These are phyloP conservation scores for Ganoderma resinaceum DNA, from an alignment of 1,284 basidiomycete genomes.

Conservation along the genomic window DNA sequence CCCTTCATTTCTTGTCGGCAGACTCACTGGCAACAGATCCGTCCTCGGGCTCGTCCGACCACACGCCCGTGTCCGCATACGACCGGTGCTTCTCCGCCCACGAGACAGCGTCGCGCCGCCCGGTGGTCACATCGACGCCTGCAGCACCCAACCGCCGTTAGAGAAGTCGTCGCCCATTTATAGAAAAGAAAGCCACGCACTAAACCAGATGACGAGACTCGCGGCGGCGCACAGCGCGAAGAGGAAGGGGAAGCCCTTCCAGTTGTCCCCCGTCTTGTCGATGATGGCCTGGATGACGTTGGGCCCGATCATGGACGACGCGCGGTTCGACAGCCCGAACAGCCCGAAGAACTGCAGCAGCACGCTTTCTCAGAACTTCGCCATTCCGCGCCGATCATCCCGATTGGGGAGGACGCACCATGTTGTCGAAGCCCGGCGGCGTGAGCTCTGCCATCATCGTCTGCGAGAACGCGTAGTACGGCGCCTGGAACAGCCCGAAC, in stretches of 20 bases:
- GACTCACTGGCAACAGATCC: neutral
- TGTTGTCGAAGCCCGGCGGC: slow-evolving; percentile 85
- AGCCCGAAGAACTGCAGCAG: slow-evolving; percentile 73
- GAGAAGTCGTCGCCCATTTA: neutral
- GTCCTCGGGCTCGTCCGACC: slow-evolving; percentile 31
- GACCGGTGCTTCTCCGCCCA: slow-evolving; percentile 58
- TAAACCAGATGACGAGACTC: slow-evolving; percentile 75
- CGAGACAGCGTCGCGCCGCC: slow-evolving; percentile 66
- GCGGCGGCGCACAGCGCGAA: slow-evolving; percentile 74
- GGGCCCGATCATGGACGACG: slow-evolving; percentile 81
- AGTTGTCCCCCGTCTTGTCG: slow-evolving; percentile 73
- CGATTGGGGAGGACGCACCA: slow-evolving; percentile 50
- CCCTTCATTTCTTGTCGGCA: slow-evolving; percentile 3
- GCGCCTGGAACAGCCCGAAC: slow-evolving; percentile 87
- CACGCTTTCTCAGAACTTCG: neutral
- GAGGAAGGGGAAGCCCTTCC: slow-evolving; percentile 86
- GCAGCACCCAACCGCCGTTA: neutral
- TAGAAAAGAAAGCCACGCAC: slow-evolving; percentile 25
- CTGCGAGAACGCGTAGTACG: slow-evolving; percentile 86
- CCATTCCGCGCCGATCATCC: too few relatives aligned
- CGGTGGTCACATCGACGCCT: slow-evolving; percentile 72
- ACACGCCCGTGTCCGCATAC: slow-evolving; percentile 37
- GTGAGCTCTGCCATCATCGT: slow-evolving; percentile 89
- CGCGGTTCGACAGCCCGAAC: slow-evolving; percentile 86
- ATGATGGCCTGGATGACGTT: slow-evolving; percentile 85